phyloP scores from a whole-genome alignment of 2,329 filamentous ascomycete genomes.

The Nemania sp. region DNA sequence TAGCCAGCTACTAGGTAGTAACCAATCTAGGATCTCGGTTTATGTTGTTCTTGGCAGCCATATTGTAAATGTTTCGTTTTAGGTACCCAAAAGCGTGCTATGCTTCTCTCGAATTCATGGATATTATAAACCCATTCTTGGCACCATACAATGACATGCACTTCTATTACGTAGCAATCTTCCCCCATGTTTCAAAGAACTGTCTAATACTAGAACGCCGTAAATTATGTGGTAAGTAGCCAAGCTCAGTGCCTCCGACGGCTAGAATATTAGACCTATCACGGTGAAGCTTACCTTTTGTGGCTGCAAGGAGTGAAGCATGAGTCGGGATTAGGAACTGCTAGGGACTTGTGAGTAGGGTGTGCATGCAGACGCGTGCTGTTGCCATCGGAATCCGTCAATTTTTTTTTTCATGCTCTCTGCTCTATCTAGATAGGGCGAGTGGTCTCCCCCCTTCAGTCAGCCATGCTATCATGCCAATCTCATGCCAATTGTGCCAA shows the following conservation, averaged over 20 bases:
- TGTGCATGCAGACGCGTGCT: constrained; percentile 4
- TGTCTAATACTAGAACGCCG: not conserved
- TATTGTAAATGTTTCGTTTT: too few species aligned
- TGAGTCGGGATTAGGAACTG: not conserved
- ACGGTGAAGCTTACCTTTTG: constrained; percentile 12
- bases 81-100: too few species aligned
- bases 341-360: not conserved
- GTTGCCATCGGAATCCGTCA: constrained; percentile 14
- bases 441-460: not conserved
- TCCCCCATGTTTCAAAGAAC: not conserved
- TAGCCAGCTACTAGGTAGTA: too few species aligned
- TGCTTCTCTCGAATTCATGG: too few species aligned
- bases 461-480: not conserved
- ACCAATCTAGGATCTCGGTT: too few species aligned
- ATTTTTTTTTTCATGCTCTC: not conserved
- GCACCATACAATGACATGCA: not conserved
- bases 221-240: too few species aligned
- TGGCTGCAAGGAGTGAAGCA: constrained; percentile 5
- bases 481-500: constrained; percentile 20
- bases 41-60: too few species aligned
- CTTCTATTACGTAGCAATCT: not conserved
- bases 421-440: not conserved
- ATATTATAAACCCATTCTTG: not conserved
- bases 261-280: constrained; percentile 24
- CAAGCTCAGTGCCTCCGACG: not conserved